Evolutionary conservation across 768 basidiomycete species (phyloP), one percentile per base, ranked within the genome.

Genomic region (Tulasnella calospora): DNA sequence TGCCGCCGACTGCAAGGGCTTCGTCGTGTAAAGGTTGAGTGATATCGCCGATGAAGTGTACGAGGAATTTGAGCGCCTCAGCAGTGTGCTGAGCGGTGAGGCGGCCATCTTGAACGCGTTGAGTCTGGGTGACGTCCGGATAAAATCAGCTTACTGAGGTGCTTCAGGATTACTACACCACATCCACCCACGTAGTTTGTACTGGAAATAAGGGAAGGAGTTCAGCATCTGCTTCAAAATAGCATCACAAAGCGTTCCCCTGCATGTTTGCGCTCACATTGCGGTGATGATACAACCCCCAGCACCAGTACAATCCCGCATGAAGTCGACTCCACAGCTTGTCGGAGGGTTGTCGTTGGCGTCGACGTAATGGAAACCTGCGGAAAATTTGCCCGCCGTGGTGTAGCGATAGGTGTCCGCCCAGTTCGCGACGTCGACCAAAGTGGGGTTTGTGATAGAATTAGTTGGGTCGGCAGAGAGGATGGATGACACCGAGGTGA

Each of bases 11-110:
- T 1, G 74, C 78, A 33, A 79, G 69, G 10, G 47, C 73, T 61
- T 80, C 78, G 74, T 57, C 55, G 78, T 80, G 79, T 21, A 80
- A 57, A 7, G 79, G 79, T 51, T 80, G 79, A 17, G 76, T 73
- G 61, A 80, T 40, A 70, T 80, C 79, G 36, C 78, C 79, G 21
- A 80, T 27, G 77, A 80, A 79, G 70, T 80, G 79, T 3, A 77
- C 70, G 23, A 79, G 74, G 61, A 79, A 79, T 40, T 75, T 78
- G 72, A 80, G 72, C 23, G 73, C 55, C n/a, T 79, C 55, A 36
- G 71, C 78, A 30, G 40, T 41, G 36, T 80, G 35, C 23, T 46
- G 30, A 0, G 46, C 67, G 61, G 44, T 69, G 27, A 73, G 30
- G 23, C 69, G 46, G 55, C 36, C 69, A 55, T 80, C 76, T 36